Conservation (phyloP, 495 filamentous ascomycete species). For the Xylaria acuta region DNA sequence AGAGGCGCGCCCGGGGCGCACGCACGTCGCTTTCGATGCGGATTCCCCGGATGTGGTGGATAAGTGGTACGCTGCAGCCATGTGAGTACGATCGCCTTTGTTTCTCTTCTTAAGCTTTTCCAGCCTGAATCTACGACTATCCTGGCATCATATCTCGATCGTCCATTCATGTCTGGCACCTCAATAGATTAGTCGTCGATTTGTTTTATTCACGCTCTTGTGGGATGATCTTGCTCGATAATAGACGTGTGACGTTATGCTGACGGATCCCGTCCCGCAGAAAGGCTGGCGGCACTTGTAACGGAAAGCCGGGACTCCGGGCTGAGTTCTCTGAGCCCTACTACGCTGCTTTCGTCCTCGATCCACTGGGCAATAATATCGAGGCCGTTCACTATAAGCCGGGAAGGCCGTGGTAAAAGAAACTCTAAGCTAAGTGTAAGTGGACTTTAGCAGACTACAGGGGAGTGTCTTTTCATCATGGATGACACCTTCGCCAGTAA, state of each 20-base stretch:
- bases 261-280: slow-evolving; percentile 28
- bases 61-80: slow-evolving; percentile 36
- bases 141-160: slow-evolving; percentile 25
- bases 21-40: slow-evolving; percentile 41
- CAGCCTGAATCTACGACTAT: not conserved
- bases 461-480: slow-evolving; percentile 18
- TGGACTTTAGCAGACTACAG: not conserved
- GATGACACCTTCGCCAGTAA: not conserved
- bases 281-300: slow-evolving; percentile 52
- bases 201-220: not conserved
- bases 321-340: slow-evolving; percentile 49
- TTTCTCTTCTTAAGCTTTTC: not conserved
- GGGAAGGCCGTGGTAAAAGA: slow-evolving; percentile 15
- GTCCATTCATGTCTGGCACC: not conserved
- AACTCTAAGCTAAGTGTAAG: slow-evolving; percentile 28
- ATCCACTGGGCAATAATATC: slow-evolving; percentile 60
- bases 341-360: slow-evolving; percentile 58
- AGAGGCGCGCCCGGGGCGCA: slow-evolving; percentile 19
- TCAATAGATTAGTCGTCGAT: slow-evolving; percentile 15
- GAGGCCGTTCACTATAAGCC: slow-evolving; percentile 46
- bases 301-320: slow-evolving; percentile 56
- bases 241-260: slow-evolving; percentile 13
- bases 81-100: slow-evolving; percentile 34
- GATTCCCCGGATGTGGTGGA: slow-evolving; percentile 33
- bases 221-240: slow-evolving; percentile 7